Evolutionary conservation across 257 asterid genomes (phyloP).

Genomic region (Mentha longifolia): DNA sequence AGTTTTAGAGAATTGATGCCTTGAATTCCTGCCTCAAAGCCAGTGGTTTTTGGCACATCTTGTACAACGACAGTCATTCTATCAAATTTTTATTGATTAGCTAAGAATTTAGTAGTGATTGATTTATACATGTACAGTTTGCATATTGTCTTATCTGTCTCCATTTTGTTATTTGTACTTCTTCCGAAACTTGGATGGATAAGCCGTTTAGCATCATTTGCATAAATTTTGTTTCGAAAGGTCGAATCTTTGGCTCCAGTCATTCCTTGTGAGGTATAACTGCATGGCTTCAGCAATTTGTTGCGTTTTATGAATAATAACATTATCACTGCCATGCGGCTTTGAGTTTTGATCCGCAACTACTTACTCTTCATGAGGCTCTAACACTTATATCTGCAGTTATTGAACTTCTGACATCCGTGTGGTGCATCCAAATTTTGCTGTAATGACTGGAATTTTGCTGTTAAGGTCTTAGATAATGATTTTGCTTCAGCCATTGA

Average conservation of each 20-base stretch:
- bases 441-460: constrained; percentile 16
- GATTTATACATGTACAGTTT: background rate
- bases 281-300: constrained; percentile 18
- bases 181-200: constrained; percentile 16
- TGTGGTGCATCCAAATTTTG: constrained; percentile 1
- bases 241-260: constrained; percentile 26
- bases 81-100: constrained; percentile 24
- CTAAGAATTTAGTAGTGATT: background rate
- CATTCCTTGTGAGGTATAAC: constrained; percentile 1
- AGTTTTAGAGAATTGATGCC: constrained; percentile 3
- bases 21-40: constrained; percentile 7
- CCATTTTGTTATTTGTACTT: background rate
- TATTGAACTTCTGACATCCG: constrained; percentile 6
- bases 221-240: constrained; percentile 14
- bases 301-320: constrained; percentile 21
- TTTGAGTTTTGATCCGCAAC: background rate
- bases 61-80: background rate
- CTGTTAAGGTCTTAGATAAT: background rate
- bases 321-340: background rate
- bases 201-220: constrained; percentile 2
- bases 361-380: constrained; percentile 7
- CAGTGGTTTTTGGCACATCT: constrained; percentile 24
- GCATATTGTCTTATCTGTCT: background rate
- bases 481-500: constrained; percentile 13
- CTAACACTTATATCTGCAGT: background rate